Conservation (phyloP, 768 basidiomycete genomes). For the Leccinum subgranulosum region DNA sequence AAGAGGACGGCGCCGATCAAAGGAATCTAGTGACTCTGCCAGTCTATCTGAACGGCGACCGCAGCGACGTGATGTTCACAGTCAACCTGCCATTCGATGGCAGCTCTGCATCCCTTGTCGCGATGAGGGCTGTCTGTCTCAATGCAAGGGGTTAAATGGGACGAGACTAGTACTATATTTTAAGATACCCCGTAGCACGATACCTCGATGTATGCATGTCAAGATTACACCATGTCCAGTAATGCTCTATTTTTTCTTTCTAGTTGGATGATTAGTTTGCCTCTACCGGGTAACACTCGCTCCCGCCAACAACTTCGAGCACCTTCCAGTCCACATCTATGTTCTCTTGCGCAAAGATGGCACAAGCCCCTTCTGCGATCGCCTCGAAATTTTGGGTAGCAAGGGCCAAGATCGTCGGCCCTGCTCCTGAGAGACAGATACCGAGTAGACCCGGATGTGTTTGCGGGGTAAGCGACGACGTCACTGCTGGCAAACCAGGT, state of each 20-base stretch:
- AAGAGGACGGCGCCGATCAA: conserved; percentile 32
- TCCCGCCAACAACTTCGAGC: conserved; percentile 59
- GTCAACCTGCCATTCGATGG: conserved; percentile 78
- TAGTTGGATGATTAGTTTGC: conserved; percentile 11
- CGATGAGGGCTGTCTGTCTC: conserved; percentile 88
- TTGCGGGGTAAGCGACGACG: conserved; percentile 79
- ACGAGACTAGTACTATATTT: conserved; percentile 5
- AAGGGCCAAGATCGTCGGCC: conserved; percentile 94
- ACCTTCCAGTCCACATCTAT: conserved; percentile 91
- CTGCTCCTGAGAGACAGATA: conserved; percentile 96
- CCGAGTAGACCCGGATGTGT: conserved; percentile 95
- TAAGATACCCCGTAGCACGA: conserved; percentile 24
- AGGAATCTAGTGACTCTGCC: conserved; percentile 70
- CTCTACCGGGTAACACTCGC: conserved; percentile 20
- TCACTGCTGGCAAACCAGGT: conserved; percentile 92
- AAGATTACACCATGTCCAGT: conserved; percentile 16
- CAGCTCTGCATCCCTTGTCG: conserved; percentile 64
- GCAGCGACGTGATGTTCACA: conserved; percentile 88
- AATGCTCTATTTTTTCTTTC: conserved; percentile 13
- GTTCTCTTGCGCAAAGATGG: conserved; percentile 65
- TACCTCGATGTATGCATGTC: conserved; percentile 22
- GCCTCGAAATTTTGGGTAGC: conserved; percentile 81
- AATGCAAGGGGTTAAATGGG: conserved; percentile 64
- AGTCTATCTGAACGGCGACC: conserved; percentile 88
- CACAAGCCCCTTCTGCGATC: conserved; percentile 79